These are phyloP conservation scores for Arthroderma uncinatum DNA, from an alignment of 2,329 filamentous ascomycete genomes.

Conservation along the genomic window DNA sequence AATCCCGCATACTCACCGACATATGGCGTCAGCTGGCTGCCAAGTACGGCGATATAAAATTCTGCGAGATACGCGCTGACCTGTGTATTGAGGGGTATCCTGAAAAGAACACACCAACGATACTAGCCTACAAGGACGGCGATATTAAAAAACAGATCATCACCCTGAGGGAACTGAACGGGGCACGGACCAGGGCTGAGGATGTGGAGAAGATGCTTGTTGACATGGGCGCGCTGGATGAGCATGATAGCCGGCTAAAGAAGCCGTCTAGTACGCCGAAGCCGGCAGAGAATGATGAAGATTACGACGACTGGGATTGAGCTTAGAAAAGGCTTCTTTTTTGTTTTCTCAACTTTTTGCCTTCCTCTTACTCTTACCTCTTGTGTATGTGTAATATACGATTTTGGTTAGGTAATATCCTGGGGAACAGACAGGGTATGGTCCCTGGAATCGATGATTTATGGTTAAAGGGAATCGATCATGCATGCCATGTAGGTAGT, in stretches of 20 bases:
- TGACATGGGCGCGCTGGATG: slow-evolving; percentile 66
- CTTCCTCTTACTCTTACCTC: neutral
- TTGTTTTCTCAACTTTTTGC: neutral
- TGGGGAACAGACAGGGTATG: neutral
- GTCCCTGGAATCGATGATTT: neutral
- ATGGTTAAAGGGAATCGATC: neutral
- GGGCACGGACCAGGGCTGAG: slow-evolving; percentile 56
- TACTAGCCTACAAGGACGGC: slow-evolving; percentile 81
- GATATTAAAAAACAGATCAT: slow-evolving; percentile 87
- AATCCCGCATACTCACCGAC: slow-evolving; percentile 72
- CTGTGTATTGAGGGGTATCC: slow-evolving; percentile 96
- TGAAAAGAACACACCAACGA: slow-evolving; percentile 86
- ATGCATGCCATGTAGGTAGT: neutral
- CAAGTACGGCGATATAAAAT: slow-evolving; percentile 91
- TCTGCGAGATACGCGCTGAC: slow-evolving; percentile 85
- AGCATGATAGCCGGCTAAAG: slow-evolving; percentile 67
- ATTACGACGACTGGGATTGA: slow-evolving; percentile 50
- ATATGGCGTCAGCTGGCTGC: slow-evolving; percentile 73
- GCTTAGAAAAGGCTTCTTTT: neutral
- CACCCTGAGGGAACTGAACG: slow-evolving; percentile 70
- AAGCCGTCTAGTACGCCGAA: slow-evolving; percentile 45
- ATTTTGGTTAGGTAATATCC: neutral
- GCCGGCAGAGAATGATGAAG: slow-evolving; percentile 40
- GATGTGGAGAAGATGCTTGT: slow-evolving; percentile 74
- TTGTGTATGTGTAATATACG: neutral